These are phyloP conservation scores for Tieghemiomyces parasiticus DNA, from an alignment of 192 early-diverging fungal genomes.

Conservation along the genomic window DNA sequence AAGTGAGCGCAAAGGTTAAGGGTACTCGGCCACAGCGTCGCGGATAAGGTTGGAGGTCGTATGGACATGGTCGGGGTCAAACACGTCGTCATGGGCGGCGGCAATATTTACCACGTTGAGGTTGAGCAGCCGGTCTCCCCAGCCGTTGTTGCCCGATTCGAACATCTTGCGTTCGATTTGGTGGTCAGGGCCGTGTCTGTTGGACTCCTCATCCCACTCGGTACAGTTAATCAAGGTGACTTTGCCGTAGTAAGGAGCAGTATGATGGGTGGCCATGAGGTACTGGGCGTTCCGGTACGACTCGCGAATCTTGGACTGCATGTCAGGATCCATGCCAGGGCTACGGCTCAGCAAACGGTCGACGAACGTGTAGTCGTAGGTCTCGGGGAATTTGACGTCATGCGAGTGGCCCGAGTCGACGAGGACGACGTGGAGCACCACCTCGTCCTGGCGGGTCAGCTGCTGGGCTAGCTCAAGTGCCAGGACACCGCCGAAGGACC, in stretches of 20 bases:
- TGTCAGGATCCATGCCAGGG: neutral
- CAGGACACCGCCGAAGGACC: constrained; percentile 3
- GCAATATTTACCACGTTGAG: neutral
- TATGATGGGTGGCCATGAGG: neutral
- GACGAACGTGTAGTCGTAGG: neutral
- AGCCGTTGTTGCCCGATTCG: neutral
- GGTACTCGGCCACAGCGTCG: neutral
- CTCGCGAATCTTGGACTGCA: constrained; percentile 4
- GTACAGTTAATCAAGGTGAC: constrained; percentile 7
- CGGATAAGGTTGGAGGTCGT: neutral
- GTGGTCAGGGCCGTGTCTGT: neutral
- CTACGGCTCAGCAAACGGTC: neutral
- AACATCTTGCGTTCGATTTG: neutral
- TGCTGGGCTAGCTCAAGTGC: constrained; percentile 4
- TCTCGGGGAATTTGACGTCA: neutral
- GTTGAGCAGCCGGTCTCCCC: neutral
- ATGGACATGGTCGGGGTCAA: constrained; percentile 3
- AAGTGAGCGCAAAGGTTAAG: no score
- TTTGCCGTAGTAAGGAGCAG: neutral
- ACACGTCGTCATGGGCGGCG: constrained; percentile 1
- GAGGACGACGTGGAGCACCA: neutral
- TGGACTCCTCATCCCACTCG: neutral
- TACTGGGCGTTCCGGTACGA: constrained; percentile 1
- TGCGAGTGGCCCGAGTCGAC: neutral
- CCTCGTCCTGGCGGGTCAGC: neutral